Base-by-base conservation (phyloP, 331 rosid species). In the Malus hybrid region DNA sequence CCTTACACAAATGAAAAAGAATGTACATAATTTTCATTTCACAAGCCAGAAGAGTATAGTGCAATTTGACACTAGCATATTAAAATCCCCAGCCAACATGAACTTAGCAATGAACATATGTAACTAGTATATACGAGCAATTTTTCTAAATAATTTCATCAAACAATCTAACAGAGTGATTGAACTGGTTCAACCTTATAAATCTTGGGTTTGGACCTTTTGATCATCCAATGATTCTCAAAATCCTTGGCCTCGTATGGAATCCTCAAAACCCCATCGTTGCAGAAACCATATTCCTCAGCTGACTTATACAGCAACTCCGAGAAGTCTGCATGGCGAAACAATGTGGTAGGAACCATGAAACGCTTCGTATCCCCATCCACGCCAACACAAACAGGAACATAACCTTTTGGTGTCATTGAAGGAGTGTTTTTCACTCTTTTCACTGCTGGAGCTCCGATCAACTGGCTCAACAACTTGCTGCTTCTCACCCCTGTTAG, bases 331-430 rank as follows among this genome's bases (percentile, higher is more conserved):
- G 69, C 86, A 75, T 83, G 83, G 32, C 76, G 70, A 44, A 87
- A 69, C 67, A 34, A 22, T 24, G 36, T 77, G 0, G 54, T 78
- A 7, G 65, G 85, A 81, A 86, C 80, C 81, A 89, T 75, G 44
- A 85, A 86, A 31, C 76, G 24, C 73, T 44, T 70, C 0, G 64
- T 65, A 9, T 83, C 85, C 4, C 82, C 82, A 36, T 80, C 74
- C 68, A 78, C 69, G 1, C 89, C 90, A n/a, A 88, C 93, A 73
- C 76, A 83, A 27, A 88, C 69, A 15, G 89, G 87, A 61, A 86
- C 83, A 76, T 80, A 83, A 36, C 90, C 90, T 65, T 57, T 81
- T 0, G 81, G 78, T 5, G 75, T 70, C 71, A 44, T 46, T 4
- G 46, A 5, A 5, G 78, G 18, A 73, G 78, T 39, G 31, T 62